Evolutionary conservation across 768 basidiomycete genomes (phyloP).

Genomic region (Lentinula sp.): DNA sequence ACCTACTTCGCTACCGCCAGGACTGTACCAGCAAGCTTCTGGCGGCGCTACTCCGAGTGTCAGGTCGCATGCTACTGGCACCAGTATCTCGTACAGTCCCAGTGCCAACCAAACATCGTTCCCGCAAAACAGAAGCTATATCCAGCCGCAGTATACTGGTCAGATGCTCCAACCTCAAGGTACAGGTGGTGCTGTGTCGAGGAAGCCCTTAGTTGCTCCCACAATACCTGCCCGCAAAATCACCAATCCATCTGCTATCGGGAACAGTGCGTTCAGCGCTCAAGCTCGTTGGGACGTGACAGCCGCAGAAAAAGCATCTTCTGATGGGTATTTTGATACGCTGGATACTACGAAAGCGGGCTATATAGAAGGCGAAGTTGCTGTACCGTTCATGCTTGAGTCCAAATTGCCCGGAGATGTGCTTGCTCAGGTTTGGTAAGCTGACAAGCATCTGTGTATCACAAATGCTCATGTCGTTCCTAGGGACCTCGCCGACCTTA

Average conservation of each 20-base stretch:
- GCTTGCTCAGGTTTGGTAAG: conserved; percentile 90
- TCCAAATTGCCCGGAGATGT: conserved; percentile 77
- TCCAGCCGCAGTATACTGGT: conserved; percentile 66
- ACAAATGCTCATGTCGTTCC: conserved; percentile 6
- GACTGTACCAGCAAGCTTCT: conserved; percentile 78
- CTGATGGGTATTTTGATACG: conserved; percentile 77
- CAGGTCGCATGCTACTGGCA: conserved; percentile 54
- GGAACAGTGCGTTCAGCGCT: conserved; percentile 17
- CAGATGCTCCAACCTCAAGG: conserved; percentile 47
- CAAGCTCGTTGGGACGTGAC: conserved; percentile 75
- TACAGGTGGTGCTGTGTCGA: conserved; percentile 26
- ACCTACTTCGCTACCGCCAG: conserved; percentile 73
- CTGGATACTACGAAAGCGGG: conserved; percentile 73
- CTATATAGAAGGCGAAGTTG: conserved; percentile 87
- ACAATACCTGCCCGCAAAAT: conserved; percentile 32
- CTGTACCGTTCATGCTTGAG: conserved; percentile 93
- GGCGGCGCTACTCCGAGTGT: conserved; percentile 30
- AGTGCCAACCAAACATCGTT: conserved; percentile 28
- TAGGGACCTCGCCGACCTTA: conserved; percentile 93
- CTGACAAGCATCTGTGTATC: conserved; percentile 6
- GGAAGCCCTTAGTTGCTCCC: conserved; percentile 14
- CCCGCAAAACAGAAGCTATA: conserved; percentile 25
- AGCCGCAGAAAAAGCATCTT: conserved; percentile 65
- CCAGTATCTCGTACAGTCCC: conserved; percentile 59
- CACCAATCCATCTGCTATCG: conserved; percentile 21